Evolutionary conservation across 352 stramenopile genomes (phyloP), one percentile per base, ranked within the genome.

Genomic region (Saprolegnia diclina): DNA sequence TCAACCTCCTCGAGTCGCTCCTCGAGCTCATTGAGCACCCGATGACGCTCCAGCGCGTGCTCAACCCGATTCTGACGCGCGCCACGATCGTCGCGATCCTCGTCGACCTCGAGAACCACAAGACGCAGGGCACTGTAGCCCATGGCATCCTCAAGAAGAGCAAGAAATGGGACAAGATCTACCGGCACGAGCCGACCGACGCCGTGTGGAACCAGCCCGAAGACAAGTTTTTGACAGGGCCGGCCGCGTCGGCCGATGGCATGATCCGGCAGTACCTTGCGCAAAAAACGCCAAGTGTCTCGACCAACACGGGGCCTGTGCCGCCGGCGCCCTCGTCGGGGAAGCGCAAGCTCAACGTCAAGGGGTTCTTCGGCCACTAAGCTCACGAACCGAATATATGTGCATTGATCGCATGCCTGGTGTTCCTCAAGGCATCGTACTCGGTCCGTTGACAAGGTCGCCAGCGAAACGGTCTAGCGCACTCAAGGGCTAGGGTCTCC

Each of bases 91-190:
- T 95, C 29, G 85, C 90, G 35, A 89, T 92, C 40, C 71, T 95
- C 19, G 89, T 90, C 40, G 79, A 79, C 61, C 72, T 95, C 5
- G 87, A 95, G 66, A 90, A n/a, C 24, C 70, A 95, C 67, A 80
- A 78, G 16, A 71, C 88, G 18, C 87, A 95, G 73, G 76, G 78
- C n/a, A 78, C 55, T 40, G 81, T 81, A 0, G 87, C 87, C 0
- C 85, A 91, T 45, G 79, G 92, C 57, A 84, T 93, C 42, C 56
- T 95, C 19, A 95, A 92, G 64, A 95, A 92, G 66, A 77, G 93
- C 76, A 95, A 92, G 62, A 91, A 91, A 56, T 95, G 87, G 87
- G 80, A 90, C 62, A 95, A 95, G 50, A 37, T 69, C 42, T 69
- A 48, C 29, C 63, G 63, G 5, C 45, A 61, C 18, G 63, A 69